Percentiles rank a stretch among this genome's conserved stretches.
phyloP scores from a whole-genome alignment of 176 grass and related monocot species.

The Musa beccarii region DNA sequence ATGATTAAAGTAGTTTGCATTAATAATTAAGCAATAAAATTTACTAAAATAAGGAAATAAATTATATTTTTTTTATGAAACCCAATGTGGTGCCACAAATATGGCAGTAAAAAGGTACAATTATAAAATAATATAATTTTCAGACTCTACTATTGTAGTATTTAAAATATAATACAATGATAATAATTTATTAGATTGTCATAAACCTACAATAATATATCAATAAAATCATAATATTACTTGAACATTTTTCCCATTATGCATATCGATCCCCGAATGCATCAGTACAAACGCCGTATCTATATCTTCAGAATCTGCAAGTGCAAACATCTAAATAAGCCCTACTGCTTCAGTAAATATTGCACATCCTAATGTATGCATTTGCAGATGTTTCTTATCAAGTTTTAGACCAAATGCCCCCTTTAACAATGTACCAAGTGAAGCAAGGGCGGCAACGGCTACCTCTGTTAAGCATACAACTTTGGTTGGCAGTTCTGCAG shows the following conservation, averaged over 20 bases:
- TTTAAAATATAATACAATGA: too few species aligned
- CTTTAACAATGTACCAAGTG: background rate
- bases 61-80: too few species aligned
- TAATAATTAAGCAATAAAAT: too few species aligned
- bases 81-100: too few species aligned
- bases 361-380: background rate
- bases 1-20: too few species aligned
- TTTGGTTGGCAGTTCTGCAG: constrained; percentile 19
- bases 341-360: background rate
- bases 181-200: too few species aligned
- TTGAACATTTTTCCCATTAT: background rate
- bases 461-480: constrained; percentile 27
- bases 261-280: background rate
- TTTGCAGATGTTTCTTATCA: background rate
- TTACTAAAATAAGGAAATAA: too few species aligned
- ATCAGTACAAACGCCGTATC: background rate
- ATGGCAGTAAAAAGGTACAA: too few species aligned
- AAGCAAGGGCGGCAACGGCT: background rate
- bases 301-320: background rate
- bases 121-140: too few species aligned
- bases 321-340: background rate
- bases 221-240: too few species aligned
- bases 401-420: background rate
- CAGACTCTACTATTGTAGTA: too few species aligned
- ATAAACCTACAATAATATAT: too few species aligned